Evolutionary conservation across 345 rosid genomes (phyloP).

Genomic region (Alliaria petiolata): DNA sequence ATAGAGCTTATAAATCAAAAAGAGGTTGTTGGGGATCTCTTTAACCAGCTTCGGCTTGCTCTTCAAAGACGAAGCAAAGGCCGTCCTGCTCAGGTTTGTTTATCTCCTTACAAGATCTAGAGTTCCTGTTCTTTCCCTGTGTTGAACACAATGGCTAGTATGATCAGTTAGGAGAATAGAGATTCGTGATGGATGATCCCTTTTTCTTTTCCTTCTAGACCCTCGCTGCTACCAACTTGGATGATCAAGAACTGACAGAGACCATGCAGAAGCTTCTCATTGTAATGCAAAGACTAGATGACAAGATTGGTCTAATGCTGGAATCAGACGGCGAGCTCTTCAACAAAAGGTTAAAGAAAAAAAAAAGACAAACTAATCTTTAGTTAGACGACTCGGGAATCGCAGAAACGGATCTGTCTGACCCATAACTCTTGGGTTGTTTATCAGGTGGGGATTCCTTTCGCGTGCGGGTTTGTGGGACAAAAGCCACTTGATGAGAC

Average conservation of each 20-base stretch:
- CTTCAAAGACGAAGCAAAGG: conserved; percentile 67
- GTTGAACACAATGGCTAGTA: neutral
- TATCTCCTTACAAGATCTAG: conserved; percentile 13
- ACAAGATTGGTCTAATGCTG: conserved; percentile 79
- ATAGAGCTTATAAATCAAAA: conserved; percentile 86
- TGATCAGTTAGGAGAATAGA: neutral
- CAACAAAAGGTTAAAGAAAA: conserved; percentile 56
- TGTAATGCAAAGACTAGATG: conserved; percentile 94
- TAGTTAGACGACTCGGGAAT: neutral
- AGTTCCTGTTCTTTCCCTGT: neutral
- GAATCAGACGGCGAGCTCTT: conserved; percentile 90
- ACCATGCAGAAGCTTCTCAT: conserved; percentile 89
- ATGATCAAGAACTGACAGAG: conserved; percentile 76
- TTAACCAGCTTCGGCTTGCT: conserved; percentile 90
- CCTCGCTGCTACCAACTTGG: conserved; percentile 85
- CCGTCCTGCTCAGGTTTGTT: conserved; percentile 90
- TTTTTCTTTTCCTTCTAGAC: conserved; percentile 49
- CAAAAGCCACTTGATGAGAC: conserved; percentile 96
- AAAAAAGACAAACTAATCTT: neutral
- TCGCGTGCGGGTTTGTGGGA: conserved; percentile 96
- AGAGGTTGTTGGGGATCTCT: conserved; percentile 87
- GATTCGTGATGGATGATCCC: neutral
- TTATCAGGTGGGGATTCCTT: conserved; percentile 85
- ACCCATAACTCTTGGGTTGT: neutral
- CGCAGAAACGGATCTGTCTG: neutral